phyloP scores from a whole-genome alignment of 495 filamentous ascomycete species.

The Xylaria flabelliformis region DNA sequence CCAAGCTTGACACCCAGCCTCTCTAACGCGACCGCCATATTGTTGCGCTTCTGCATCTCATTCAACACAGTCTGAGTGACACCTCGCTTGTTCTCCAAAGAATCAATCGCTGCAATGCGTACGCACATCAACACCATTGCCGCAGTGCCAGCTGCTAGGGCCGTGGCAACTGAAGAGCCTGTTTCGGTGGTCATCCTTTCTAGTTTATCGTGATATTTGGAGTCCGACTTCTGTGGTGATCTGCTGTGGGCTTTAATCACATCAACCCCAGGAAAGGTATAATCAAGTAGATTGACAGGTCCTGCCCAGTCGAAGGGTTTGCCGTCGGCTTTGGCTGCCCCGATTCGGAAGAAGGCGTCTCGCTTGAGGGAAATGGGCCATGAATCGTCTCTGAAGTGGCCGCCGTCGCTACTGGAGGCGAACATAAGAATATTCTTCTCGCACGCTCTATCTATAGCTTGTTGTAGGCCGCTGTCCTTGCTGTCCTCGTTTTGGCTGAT shows the following conservation, averaged over 20 bases:
- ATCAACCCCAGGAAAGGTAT: slow-evolving; percentile 2
- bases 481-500: not conserved
- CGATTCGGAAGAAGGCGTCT: slow-evolving; percentile 6
- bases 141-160: slow-evolving; percentile 6
- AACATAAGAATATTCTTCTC: slow-evolving; percentile 9
- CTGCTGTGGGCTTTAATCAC: not conserved
- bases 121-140: not conserved
- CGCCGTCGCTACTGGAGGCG: not conserved
- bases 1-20: not conserved
- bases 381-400: not conserved
- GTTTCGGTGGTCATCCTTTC: not conserved
- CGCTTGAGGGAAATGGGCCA: not conserved
- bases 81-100: not conserved
- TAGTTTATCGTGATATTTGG: not conserved
- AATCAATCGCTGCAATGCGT: slow-evolving; percentile 6
- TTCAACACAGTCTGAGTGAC: not conserved
- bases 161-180: slow-evolving; percentile 5
- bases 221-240: not conserved
- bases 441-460: not conserved
- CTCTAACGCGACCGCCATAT: slow-evolving; percentile 8
- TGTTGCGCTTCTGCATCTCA: slow-evolving; percentile 3
- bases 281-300: not conserved
- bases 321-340: slow-evolving; percentile 8
- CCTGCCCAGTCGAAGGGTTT: slow-evolving; percentile 1
- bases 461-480: not conserved